Base-by-base conservation (phyloP, 2,329 filamentous ascomycete species). In the Talaromyces sp. region DNA sequence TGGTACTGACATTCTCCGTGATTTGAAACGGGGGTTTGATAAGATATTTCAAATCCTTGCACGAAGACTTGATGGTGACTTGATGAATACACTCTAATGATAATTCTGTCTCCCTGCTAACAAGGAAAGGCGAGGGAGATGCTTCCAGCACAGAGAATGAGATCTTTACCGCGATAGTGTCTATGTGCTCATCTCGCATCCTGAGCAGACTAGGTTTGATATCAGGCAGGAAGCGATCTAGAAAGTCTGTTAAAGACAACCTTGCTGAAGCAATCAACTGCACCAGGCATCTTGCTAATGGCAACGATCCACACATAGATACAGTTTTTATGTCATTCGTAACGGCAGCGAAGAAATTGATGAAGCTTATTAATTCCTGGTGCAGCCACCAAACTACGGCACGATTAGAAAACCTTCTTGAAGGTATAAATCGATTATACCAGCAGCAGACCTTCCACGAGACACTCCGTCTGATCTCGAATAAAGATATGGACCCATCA, bases 161-260 rank as follows among this genome's bases (percentile, higher is more conserved):
- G 45, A 31, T 75, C 6, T 74, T 76, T 27, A 59, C n/a, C 13
- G 69, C 69, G 2, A 72, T 77, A 22, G 54, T 78, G 6, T 66
- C 68, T 2, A 76, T 77, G 72, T 77, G 75, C 57, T 73, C 68
- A 14, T 22, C 24, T 6, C 73, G 76, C 24, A 74, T 78, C 4
- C 66, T 74, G 27, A 63, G 59, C 10, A 70, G 75, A 16, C 60
- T 78, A 45, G 64, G 72, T 45, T 65, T 76, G 11, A 45, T 19
- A 19, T n/a, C 16, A 19, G 16, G 41, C 1, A 45, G 41, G 16
- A 45, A 45, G 16, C 49, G n/a, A 27, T 43, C 31, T 8, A 60
- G 33, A 13, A 64, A 60, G 33, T 14, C 37, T 16, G 10, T 59
- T n/a, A 43, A 64, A 10, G 54, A 62, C 33, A 56, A 8, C 33